Evolutionary conservation across 768 basidiomycete species (phyloP).

Genomic region (Suillus sp.): DNA sequence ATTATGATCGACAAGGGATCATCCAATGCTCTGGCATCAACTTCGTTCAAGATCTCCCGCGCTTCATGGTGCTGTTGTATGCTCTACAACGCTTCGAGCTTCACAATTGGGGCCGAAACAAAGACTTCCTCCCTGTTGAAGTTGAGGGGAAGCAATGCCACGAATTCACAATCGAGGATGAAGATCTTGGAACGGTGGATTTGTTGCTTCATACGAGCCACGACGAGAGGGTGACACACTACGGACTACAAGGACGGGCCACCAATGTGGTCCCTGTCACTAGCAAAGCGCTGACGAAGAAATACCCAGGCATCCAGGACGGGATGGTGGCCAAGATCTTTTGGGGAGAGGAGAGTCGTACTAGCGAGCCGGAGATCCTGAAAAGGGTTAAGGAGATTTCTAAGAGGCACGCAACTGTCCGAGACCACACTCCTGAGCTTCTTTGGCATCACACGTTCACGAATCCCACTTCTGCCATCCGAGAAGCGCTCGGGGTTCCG

Average conservation of each 20-base stretch:
- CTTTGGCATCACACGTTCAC: not conserved
- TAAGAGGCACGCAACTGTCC: not conserved
- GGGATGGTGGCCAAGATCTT: too few species aligned
- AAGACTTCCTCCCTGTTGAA: not conserved
- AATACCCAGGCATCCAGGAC: too few species aligned
- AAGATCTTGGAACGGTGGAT: too few species aligned
- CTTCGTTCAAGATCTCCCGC: constrained; percentile 11
- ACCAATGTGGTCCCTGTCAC: too few species aligned
- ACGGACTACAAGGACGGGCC: too few species aligned
- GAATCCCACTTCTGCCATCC: not conserved
- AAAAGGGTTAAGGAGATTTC: not conserved
- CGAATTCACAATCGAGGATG: too few species aligned
- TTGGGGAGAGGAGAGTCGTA: too few species aligned
- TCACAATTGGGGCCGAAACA: constrained; percentile 4
- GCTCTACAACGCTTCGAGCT: not conserved
- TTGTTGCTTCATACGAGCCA: too few species aligned
- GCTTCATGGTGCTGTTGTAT: constrained; percentile 8
- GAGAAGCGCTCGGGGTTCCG: not conserved
- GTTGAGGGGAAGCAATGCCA: not conserved
- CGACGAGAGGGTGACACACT: too few species aligned
- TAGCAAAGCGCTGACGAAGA: too few species aligned
- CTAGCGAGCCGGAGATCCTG: not conserved
- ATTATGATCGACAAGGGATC: constrained; percentile 6
- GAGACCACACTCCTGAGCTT: not conserved
- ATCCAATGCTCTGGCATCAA: constrained; percentile 6